Conservation (phyloP, 805 yeast species). For the Ogataea wickerhamii region DNA sequence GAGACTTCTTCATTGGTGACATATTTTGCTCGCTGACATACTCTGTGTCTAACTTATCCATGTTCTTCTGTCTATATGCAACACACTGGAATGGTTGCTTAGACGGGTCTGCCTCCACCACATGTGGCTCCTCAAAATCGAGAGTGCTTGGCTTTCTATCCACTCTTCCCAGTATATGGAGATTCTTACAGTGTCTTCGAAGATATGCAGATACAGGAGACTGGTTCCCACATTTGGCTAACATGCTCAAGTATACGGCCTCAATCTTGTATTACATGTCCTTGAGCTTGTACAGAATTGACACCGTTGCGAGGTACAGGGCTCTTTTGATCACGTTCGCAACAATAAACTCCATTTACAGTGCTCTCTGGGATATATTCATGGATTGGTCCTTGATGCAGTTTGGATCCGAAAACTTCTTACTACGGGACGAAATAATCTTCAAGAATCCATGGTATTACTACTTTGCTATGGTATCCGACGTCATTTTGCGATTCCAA, state of each 20-base stretch:
- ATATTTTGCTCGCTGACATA: conserved; percentile 85
- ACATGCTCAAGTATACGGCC: conserved; percentile 71
- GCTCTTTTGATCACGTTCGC: conserved; percentile 73
- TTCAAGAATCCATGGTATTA: conserved; percentile 58
- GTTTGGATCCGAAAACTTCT: conserved; percentile 49
- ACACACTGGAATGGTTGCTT: conserved; percentile 61
- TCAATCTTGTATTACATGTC: conserved; percentile 66
- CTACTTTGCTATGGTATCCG: conserved; percentile 69
- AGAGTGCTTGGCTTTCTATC: conserved; percentile 77
- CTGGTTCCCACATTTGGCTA: conserved; percentile 94
- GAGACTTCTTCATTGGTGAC: conserved; percentile 93
- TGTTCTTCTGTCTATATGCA: conserved; percentile 80
- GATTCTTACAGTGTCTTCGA: conserved; percentile 84
- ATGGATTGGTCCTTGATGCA: conserved; percentile 96
- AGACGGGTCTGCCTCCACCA: conserved; percentile 35
- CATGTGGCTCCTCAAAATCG: conserved; percentile 78
- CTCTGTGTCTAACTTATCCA: conserved; percentile 77
- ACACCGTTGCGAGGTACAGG: conserved; percentile 39
- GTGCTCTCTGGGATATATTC: conserved; percentile 81
- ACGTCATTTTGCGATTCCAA: conserved; percentile 75
- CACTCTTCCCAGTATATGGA: conserved; percentile 84
- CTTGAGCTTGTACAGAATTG: conserved; percentile 75
- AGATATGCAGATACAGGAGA: conserved; percentile 93
- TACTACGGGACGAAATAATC: conserved; percentile 70
- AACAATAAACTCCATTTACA: conserved; percentile 61